phyloP scores from a whole-genome alignment of 768 basidiomycete species.

The Phanerochaete sordida region DNA sequence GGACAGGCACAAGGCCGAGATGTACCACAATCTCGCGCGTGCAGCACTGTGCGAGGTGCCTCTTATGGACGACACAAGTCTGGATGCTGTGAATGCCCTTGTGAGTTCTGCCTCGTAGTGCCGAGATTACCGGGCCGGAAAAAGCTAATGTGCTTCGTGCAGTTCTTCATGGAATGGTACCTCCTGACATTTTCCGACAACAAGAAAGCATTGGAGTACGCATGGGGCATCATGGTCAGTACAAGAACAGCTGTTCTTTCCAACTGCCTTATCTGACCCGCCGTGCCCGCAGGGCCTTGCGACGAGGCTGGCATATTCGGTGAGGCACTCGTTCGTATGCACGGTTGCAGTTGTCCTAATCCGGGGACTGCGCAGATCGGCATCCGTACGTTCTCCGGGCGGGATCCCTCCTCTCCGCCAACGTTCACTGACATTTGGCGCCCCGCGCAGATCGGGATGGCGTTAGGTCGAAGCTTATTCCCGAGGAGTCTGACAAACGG shows the following conservation, averaged over 20 bases:
- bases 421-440: conserved; percentile 11
- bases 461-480: conserved; percentile 59
- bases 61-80: conserved; percentile 71
- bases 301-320: conserved; percentile 69
- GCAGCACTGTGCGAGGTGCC: conserved; percentile 69
- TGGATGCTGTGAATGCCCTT: conserved; percentile 66
- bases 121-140: conserved; percentile 1
- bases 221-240: conserved; percentile 66
- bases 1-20: conserved; percentile 46
- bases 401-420: conserved; percentile 25
- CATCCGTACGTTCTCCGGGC: conserved; percentile 44
- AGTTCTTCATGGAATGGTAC: conserved; percentile 76
- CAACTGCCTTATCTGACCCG: neutral
- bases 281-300: conserved; percentile 43
- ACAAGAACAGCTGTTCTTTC: neutral
- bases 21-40: conserved; percentile 55
- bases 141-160: conserved; percentile 6
- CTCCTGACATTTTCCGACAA: conserved; percentile 72
- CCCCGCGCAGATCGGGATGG: conserved; percentile 58
- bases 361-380: conserved; percentile 48
- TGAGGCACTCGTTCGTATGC: conserved; percentile 31
- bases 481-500: conserved; percentile 69
- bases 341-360: conserved; percentile 18
- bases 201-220: conserved; percentile 67
- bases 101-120: conserved; percentile 31